Evolutionary conservation across 805 yeast species (phyloP), one percentile per base, ranked within the genome.

Genomic region (Candida anglica): DNA sequence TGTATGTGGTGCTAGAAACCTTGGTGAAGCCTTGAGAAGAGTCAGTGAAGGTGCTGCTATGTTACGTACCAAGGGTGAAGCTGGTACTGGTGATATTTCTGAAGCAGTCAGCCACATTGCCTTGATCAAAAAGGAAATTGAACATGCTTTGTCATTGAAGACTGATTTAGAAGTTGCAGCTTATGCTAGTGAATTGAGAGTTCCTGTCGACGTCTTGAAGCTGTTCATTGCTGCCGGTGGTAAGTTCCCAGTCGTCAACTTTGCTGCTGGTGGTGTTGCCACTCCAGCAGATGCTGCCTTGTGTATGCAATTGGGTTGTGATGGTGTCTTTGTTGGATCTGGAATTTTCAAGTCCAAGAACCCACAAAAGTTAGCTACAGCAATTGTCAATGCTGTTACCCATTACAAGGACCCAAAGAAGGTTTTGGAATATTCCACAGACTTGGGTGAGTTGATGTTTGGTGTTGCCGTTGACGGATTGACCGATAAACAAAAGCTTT

Each of bases 201-300:
- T 83, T 15, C 77, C 84, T 15, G 64, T 64, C 18, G 70, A 66
- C n/a, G 56, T 76, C 30, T 60, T 85, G 37, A 57, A 69, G 42
- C 60, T 69, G 30, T 60, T 73, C 41, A 64, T 77, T 32, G 69
- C 67, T 28, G 63, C 66, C 42, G 56, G 62, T 7, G 86, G 86
- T 20, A 75, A 77, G 48, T 69, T 84, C 41, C 89, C 89, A 1
- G 94, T 84, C 28, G 93, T 85, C 36, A 84, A 82, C 63, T 84
- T 84, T 52, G 91, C 93, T 26, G 93, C 93, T 19, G 94, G 94
- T 27, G 94, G 94, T 39, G 81, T 84, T 33, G 93, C 94, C 7
- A 81, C 94, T 9, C 94, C 94, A 21, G 79, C 89, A 6, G 94
- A 84, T 57, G 94, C 94, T 17, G 93, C 93, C 15, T 61, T 85